A percentile compares a stretch with the other conserved stretches of the same genome.
phyloP scores from a whole-genome alignment of 768 basidiomycete genomes.

The Agrocybe praecox region DNA sequence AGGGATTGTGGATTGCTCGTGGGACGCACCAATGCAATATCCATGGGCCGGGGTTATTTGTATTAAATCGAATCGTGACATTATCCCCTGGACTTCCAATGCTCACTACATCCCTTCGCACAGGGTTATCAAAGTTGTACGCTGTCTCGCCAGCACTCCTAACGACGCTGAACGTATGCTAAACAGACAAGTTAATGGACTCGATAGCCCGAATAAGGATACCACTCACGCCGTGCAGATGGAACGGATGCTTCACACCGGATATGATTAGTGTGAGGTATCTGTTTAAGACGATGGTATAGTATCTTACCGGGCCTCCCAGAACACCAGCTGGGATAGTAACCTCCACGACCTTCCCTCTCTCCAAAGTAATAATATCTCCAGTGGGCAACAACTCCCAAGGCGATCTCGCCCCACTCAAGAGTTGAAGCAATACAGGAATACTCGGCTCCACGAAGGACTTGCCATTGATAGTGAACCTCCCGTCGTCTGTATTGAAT shows the following conservation, averaged over 20 bases:
- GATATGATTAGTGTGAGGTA: not conserved
- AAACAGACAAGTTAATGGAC: not conserved
- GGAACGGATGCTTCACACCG: conserved; percentile 35
- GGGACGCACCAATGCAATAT: conserved; percentile 45
- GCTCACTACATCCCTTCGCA: conserved; percentile 35
- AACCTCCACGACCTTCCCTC: conserved; percentile 41
- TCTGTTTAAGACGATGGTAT: not conserved
- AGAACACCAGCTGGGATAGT: conserved; percentile 31
- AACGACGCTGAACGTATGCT: conserved; percentile 50
- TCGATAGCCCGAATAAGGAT: not conserved
- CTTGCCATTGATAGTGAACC: conserved; percentile 34
- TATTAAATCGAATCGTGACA: conserved; percentile 50
- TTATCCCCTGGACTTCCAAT: conserved; percentile 33
- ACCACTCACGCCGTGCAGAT: conserved; percentile 35
- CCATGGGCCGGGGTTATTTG: conserved; percentile 56
- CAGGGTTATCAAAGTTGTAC: conserved; percentile 47
- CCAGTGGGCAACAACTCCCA: conserved; percentile 51
- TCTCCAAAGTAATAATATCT: conserved; percentile 46
- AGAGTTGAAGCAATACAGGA: conserved; percentile 60
- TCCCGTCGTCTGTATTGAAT: conserved; percentile 24
- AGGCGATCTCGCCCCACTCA: conserved; percentile 52
- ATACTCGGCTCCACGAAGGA: conserved; percentile 39
- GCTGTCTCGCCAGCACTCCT: conserved; percentile 37
- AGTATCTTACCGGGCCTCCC: conserved; percentile 36
- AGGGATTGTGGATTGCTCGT: not conserved